Percentiles rank a stretch among this genome's conserved stretches.
These are phyloP conservation scores for Pichia sp. DNA, from an alignment of 1,139 yeast genomes.

Conservation along the genomic window DNA sequence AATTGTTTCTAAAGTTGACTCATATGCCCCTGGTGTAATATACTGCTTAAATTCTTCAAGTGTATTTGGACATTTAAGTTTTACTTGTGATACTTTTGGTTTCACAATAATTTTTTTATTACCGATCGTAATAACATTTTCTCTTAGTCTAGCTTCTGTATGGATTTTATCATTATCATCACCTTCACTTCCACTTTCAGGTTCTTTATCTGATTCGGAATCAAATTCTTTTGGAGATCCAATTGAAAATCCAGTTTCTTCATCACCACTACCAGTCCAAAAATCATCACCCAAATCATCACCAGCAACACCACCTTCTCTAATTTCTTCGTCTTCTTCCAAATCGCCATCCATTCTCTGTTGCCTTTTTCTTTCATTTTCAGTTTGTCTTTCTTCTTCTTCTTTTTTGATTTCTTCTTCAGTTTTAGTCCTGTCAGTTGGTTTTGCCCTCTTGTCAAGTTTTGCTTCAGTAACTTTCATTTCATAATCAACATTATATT, in stretches of 20 bases:
- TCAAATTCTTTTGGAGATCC: constrained; percentile 7
- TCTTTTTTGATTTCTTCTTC: constrained; percentile 76
- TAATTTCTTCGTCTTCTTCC: constrained; percentile 33
- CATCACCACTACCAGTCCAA: constrained; percentile 51
- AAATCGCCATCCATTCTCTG: constrained; percentile 76
- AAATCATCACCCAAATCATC: constrained; percentile 64
- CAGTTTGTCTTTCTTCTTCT: constrained; percentile 56
- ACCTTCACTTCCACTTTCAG: constrained; percentile 22
- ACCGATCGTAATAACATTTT: constrained; percentile 28
- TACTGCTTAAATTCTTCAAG: constrained; percentile 43
- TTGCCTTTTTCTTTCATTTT: constrained; percentile 68
- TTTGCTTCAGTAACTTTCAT: constrained; percentile 70
- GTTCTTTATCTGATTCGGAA: constrained; percentile 24
- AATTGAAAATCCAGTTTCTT: constrained; percentile 34
- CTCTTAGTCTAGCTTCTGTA: no score
- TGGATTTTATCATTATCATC: no score
- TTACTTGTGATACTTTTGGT: constrained; percentile 12
- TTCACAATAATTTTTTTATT: constrained; percentile 24
- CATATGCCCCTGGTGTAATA: constrained; percentile 30
- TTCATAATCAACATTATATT: constrained; percentile 62
- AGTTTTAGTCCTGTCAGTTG: constrained; percentile 95
- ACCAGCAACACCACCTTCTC: constrained; percentile 38
- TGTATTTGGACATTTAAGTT: constrained; percentile 49
- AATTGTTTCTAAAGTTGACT: constrained; percentile 44
- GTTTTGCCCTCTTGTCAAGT: constrained; percentile 83